A percentile compares a stretch with the other conserved stretches of the same genome.
Evolutionary conservation across 257 asterid species (phyloP).

Genomic region (Eustoma russellianum): DNA sequence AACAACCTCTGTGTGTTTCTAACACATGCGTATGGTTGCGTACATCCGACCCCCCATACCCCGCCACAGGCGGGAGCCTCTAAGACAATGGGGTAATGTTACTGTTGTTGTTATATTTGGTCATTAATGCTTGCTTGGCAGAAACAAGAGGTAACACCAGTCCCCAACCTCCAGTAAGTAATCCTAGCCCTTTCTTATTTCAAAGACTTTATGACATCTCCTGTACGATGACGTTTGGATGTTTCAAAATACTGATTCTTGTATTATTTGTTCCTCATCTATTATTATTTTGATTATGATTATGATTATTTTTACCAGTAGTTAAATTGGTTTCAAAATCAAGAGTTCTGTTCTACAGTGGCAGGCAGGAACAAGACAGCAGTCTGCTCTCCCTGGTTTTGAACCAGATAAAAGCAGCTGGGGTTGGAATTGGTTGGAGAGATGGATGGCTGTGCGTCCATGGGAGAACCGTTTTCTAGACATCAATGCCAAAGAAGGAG

Average conservation of each 20-base stretch:
- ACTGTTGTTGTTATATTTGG: too few relatives aligned
- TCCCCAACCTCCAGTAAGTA: too few relatives aligned
- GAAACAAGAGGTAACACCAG: too few relatives aligned
- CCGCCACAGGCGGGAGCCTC: too few relatives aligned
- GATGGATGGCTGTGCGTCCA: constrained; percentile 99
- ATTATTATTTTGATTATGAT: background rate
- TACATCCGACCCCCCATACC: too few relatives aligned
- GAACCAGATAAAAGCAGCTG: constrained; percentile 87
- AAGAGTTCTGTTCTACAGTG: constrained; percentile 45
- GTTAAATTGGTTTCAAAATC: constrained; percentile 1
- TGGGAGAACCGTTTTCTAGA: constrained; percentile 97
- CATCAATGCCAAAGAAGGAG: constrained; percentile 64
- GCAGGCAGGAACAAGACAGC: constrained; percentile 97
- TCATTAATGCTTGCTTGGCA: too few relatives aligned
- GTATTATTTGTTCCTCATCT: background rate
- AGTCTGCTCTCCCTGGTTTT: constrained; percentile 39
- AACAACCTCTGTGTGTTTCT: too few relatives aligned
- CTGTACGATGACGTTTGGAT: too few relatives aligned
- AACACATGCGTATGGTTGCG: too few relatives aligned
- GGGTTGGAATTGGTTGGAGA: constrained; percentile 99
- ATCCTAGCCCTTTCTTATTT: too few relatives aligned
- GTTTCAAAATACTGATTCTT: background rate
- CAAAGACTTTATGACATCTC: too few relatives aligned
- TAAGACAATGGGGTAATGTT: too few relatives aligned
- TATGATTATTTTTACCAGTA: background rate